These are phyloP conservation scores for Backusella morwellensis DNA, from an alignment of 192 early-diverging fungal species.

Conservation along the genomic window DNA sequence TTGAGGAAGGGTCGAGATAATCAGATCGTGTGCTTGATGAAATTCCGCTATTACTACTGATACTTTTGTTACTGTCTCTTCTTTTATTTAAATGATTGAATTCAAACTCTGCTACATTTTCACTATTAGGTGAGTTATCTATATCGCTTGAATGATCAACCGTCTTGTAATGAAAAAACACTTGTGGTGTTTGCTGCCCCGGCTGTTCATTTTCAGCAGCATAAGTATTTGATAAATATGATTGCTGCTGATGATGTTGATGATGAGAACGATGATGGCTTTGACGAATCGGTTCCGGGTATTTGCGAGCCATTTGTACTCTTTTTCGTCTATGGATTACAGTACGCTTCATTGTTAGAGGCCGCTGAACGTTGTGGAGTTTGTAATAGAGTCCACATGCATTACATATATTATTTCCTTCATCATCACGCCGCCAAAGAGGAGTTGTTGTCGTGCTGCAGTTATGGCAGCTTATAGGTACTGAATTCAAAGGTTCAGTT, in stretches of 20 bases:
- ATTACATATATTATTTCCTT: constrained; percentile 78
- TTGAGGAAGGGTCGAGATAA: neutral
- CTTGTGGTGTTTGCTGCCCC: neutral
- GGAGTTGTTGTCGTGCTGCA: constrained; percentile 66
- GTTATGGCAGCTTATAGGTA: constrained; percentile 52
- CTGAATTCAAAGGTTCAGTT: neutral
- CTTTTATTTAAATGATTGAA: neutral
- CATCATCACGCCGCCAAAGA: constrained; percentile 69
- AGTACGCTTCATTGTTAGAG: constrained; percentile 63
- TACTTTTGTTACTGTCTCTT: neutral
- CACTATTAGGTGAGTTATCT: neutral
- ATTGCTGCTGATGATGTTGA: neutral
- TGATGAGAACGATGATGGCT: neutral
- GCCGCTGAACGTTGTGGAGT: constrained; percentile 70
- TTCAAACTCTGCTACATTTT: neutral
- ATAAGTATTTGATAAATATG: neutral
- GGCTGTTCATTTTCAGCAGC: neutral
- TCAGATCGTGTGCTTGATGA: neutral
- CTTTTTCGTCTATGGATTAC: constrained; percentile 65
- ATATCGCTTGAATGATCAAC: neutral
- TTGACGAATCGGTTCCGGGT: neutral
- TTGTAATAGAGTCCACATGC: constrained; percentile 90
- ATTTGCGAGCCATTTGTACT: constrained; percentile 9
- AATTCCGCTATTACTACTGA: neutral
- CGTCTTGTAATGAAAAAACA: neutral